Percentiles rank a stretch among this genome's conserved stretches.
These are phyloP conservation scores for Neopestalotiopsis sp. DNA, from an alignment of 2,329 filamentous ascomycete genomes.

Conservation along the genomic window DNA sequence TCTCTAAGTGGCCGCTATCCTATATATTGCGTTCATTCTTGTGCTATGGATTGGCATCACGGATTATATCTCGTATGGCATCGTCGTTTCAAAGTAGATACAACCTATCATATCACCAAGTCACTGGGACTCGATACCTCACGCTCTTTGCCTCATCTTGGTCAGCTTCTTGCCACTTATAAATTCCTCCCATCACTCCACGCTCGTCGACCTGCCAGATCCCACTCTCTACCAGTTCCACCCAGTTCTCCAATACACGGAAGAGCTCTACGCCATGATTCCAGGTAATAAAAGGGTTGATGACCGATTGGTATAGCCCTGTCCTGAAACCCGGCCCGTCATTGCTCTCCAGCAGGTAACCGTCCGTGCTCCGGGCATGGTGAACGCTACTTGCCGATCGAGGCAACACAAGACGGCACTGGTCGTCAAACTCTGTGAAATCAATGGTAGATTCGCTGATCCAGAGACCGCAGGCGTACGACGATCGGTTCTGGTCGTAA, in stretches of 20 bases:
- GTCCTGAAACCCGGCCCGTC: neutral
- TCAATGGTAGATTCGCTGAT: neutral
- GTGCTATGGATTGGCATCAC: no score
- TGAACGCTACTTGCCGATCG: neutral
- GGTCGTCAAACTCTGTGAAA: slow-evolving; percentile 2
- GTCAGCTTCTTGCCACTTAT: slow-evolving; percentile 15
- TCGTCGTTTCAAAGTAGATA: no score
- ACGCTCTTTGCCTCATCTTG: neutral
- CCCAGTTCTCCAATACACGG: slow-evolving; percentile 14
- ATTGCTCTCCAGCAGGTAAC: neutral
- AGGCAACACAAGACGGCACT: slow-evolving; percentile 9
- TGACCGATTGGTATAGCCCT: neutral
- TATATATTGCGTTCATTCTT: no score
- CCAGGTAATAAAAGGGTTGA: neutral
- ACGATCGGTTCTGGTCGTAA: neutral
- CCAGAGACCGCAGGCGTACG: slow-evolving; percentile 1
- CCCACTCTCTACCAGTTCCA: neutral
- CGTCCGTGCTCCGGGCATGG: neutral
- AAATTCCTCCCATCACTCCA: slow-evolving; percentile 4
- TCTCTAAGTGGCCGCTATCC: no score
- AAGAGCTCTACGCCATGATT: slow-evolving; percentile 11
- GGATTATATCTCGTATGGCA: no score
- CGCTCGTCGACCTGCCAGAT: neutral
- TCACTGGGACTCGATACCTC: neutral
- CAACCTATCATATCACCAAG: neutral